phyloP scores from a whole-genome alignment of 768 basidiomycete species.

The Lactarius indigo region DNA sequence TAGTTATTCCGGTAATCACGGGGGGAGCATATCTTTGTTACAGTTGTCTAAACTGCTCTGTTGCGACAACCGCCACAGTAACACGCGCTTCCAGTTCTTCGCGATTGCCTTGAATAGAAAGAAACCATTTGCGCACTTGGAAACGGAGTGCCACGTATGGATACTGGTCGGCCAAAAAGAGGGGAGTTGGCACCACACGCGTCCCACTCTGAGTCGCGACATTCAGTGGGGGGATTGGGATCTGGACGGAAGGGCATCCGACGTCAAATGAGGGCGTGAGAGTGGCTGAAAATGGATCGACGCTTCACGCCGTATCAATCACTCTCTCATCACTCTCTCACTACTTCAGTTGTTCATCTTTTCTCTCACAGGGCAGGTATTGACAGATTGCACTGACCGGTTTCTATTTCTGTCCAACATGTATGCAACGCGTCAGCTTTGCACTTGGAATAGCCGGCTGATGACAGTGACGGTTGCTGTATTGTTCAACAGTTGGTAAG shows the following conservation, averaged over 20 bases:
- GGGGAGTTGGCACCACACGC: neutral
- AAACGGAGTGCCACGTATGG: neutral
- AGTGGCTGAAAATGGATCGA: constrained; percentile 11
- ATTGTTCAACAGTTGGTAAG: neutral
- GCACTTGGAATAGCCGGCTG: neutral
- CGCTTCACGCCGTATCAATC: neutral
- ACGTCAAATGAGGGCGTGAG: neutral
- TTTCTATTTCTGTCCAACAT: constrained; percentile 1
- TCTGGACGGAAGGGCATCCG: neutral
- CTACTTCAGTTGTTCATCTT: neutral
- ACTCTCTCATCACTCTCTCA: neutral
- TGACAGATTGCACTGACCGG: neutral
- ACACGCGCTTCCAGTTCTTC: neutral
- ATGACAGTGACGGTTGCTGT: neutral
- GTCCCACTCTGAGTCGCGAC: neutral
- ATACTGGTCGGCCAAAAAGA: neutral
- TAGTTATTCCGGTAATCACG: neutral
- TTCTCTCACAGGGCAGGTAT: neutral
- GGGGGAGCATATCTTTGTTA: neutral
- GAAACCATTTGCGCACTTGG: neutral
- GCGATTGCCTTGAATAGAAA: neutral
- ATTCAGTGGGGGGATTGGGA: neutral
- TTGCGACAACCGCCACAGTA: neutral
- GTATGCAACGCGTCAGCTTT: neutral
- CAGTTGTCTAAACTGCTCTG: neutral